Evolutionary conservation across 2,329 filamentous ascomycete species (phyloP).

Genomic region (Sphaerostilbella broomeana): DNA sequence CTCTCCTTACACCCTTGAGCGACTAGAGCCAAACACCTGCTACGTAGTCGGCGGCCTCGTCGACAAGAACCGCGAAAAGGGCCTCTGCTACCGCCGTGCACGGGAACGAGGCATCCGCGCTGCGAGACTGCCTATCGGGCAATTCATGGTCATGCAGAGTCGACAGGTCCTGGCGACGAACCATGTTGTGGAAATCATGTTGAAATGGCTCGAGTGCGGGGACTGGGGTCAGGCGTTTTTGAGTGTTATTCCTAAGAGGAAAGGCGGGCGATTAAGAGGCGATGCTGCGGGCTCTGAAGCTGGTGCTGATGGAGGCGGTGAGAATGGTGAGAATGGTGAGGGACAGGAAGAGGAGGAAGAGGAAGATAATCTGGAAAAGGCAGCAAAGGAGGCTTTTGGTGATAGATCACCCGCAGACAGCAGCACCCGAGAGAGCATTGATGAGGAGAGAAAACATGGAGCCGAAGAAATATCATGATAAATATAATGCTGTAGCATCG

Average conservation of each 20-base stretch:
- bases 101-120: slow-evolving; percentile 71
- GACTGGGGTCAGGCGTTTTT: slow-evolving; percentile 91
- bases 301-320: slow-evolving; percentile 20
- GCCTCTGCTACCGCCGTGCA: slow-evolving; percentile 81
- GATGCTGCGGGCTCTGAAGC: slow-evolving; percentile 20
- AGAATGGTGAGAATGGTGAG: slow-evolving; percentile 22
- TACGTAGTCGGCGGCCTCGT: slow-evolving; percentile 94
- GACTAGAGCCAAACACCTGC: slow-evolving; percentile 78
- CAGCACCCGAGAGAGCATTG: slow-evolving; percentile 7
- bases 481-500: background rate
- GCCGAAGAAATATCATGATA: slow-evolving; percentile 5
- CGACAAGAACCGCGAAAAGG: slow-evolving; percentile 94
- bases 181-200: slow-evolving; percentile 95
- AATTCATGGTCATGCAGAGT: slow-evolving; percentile 86
- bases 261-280: slow-evolving; percentile 64
- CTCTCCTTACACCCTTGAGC: slow-evolving; percentile 75
- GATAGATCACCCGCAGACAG: slow-evolving; percentile 5
- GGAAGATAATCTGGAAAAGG: slow-evolving; percentile 6
- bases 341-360: background rate
- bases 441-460: slow-evolving; percentile 7
- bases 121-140: slow-evolving; percentile 87
- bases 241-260: slow-evolving; percentile 81
- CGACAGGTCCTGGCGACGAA: slow-evolving; percentile 86
- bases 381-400: slow-evolving; percentile 2
- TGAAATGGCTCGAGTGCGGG: slow-evolving; percentile 81